Evolutionary conservation across 2,329 filamentous ascomycete genomes (phyloP), one percentile per base, ranked within the genome.

Genomic region (Beauveria pseudobassiana): DNA sequence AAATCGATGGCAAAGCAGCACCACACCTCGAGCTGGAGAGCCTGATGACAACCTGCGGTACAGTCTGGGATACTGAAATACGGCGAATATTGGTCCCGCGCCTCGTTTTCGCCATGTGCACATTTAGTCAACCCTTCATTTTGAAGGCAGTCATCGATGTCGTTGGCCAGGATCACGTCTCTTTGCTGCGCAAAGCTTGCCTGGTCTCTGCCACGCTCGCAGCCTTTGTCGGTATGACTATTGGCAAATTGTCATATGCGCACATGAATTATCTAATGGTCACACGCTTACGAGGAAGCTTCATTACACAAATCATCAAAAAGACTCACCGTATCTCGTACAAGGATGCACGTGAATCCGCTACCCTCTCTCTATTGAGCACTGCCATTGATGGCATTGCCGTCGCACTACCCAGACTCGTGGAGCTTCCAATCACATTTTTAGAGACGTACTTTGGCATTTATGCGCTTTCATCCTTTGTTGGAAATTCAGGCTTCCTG

Each of bases 251-350:
- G 1, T 30, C 53, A 5, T 56, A 45, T 10, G 38, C 52, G 2
- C 60, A 62, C 20, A 62, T 62, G 60, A 62, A 56, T 16, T 62
- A 62, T 10, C 70, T 71, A 20, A 66, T 69, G 49, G 70, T 74
- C 42, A 70, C 71, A 7, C 68, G 72, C 64, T 61, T 71, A 20
- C 71, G 74, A 10, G 73, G 69, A 3, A 67, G 66, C 2, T 66
- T 76, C 9, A 64, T 73, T 8, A 76, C 78, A 0, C 74, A 81
- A 65, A 76, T 85, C 20, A 83, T 80, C 65, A 73, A 75, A 18
- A 78, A 79, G 63, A 77, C 76, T 0, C 63, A 77, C 5, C 63
- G 66, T 2, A 63, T 77, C 12, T 68, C 69, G n/a, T 65, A 66
- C 5, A 66, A 66, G 4, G 61, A 66, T 1, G 68, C 69, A 5